Base-by-base conservation (phyloP, 2,329 filamentous ascomycete genomes). In the Colletotrichum sp. region DNA sequence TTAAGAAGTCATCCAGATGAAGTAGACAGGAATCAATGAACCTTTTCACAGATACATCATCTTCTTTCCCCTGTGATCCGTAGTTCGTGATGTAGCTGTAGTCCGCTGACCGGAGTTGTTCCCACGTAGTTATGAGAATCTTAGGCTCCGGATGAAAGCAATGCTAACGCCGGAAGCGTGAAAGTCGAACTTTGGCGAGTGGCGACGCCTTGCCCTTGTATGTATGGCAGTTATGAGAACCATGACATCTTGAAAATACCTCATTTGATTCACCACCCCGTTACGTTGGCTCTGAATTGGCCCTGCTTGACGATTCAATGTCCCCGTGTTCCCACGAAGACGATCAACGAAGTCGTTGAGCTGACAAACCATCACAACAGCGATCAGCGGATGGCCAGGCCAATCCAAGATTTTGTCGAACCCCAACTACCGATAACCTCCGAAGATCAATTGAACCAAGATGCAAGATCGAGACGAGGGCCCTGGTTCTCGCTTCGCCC, bases 371-470 rank as follows among this genome's bases (percentile, higher is more conserved):
- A 48, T 34, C 63, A 36, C 39, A 16, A 59, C 59, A 61, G 28
- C 43, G 74, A 76, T 76, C 74, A 21, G 70, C 64, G 48, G 55
- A 26, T 64, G 59, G 63, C 74, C 70, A 75, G 74, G 43, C 70
- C 74, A 60, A 52, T 65, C 57, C 26, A 52, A 24, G 28, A 65
- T 43, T 24, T 60, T 73, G 59, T 69, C 28, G 26, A 30, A 65
- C 43, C 39, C 57, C 73, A 73, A 75, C 70, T 73, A 60, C 73
- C 73, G 70, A 68, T 75, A 75, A 75, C 64, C 70, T 76, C 74
- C 70, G 70, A 69, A 39, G 74, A 76, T 69, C 64, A 52, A 48
- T 59, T 60, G 48, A 36, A n/a, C 70, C 70, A 66, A 60, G 48
- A 76, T 74, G 64, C 64, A 30, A 74, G 74, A 72, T 75, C 63